Base-by-base conservation (phyloP, 2,329 filamentous ascomycete genomes). In the Penicillium sp. region DNA sequence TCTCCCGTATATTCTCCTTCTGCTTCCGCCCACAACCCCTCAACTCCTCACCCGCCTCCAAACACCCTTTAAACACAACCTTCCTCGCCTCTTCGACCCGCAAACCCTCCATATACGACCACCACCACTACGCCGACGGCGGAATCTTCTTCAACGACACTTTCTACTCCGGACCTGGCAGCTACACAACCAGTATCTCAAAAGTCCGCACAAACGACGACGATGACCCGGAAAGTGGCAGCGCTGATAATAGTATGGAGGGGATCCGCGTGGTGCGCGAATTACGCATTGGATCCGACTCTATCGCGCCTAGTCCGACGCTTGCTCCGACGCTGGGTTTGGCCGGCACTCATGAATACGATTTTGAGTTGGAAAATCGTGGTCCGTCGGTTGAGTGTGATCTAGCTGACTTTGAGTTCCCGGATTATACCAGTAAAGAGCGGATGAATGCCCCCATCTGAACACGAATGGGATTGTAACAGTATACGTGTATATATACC, bases 251-350 rank as follows among this genome's bases (percentile, higher is more conserved):
- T 28, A 46, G 55, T 9, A n/a, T n/a, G n/a, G 53, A 64, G 5
- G 63, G 68, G 1, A 70, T 72, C 16, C 63, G 69, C 13, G 66
- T 71, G 9, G 61, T 67, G 2, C 56, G 63, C 10, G 67, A 70
- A 45, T 37, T 71, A 43, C 53, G 63, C 9, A 62, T 67, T 61
- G 61, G 65, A 46, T 63, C 60, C 14, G 59, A 64, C 48, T 47
- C 47, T 1, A 16, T 50, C 10, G 14, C 47, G n/a, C 51, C 56
- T 5, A 45, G 23, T 42, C 11, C 6, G 5, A 28, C 31, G 1
- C 3, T 34, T 23, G 23, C 8, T n/a, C 33, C 34, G 19, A 28
- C 42, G 18, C 11, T 16, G 16, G 21, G 21, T 9, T 14, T 21
- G 26, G 6, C 3, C 2, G 14, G 8, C 5, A 34, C 24, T 10